Evolutionary conservation across 257 asterid genomes (phyloP).

Genomic region (Solanum pennellii): DNA sequence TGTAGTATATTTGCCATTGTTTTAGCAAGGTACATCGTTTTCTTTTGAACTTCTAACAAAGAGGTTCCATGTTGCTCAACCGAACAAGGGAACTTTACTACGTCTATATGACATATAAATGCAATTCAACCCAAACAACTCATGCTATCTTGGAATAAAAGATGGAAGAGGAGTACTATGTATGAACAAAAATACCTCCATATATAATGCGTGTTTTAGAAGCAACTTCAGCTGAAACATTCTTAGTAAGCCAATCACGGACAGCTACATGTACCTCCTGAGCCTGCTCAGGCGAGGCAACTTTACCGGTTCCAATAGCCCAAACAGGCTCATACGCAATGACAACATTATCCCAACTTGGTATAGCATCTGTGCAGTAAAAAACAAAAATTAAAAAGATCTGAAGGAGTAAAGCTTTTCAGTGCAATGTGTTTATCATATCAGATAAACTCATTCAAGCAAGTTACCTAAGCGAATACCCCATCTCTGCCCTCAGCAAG

Average conservation of each 20-base stretch:
- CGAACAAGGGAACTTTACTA: neutral
- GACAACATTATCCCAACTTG: slow-evolving; percentile 71
- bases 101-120: neutral
- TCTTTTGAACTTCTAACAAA: neutral
- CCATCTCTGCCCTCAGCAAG: neutral
- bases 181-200: slow-evolving; percentile 9
- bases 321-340: slow-evolving; percentile 18
- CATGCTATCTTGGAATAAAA: neutral
- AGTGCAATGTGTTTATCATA: neutral
- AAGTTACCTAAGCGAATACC: neutral
- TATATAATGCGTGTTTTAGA: slow-evolving; percentile 13
- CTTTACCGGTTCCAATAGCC: slow-evolving; percentile 21
- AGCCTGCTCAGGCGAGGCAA: slow-evolving; percentile 18
- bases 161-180: neutral
- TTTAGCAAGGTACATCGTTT: neutral
- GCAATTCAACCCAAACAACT: neutral
- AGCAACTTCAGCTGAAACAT: slow-evolving; percentile 8
- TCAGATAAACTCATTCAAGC: neutral
- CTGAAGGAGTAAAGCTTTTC: neutral
- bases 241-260: slow-evolving; percentile 6
- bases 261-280: slow-evolving; percentile 12
- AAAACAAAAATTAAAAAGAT: neutral
- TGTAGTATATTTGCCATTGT: neutral
- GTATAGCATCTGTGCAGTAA: slow-evolving; percentile 59
- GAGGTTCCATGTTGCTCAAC: neutral